These are phyloP conservation scores for Hygrocybe coccinea DNA, from an alignment of 768 basidiomycete species.

Conservation along the genomic window DNA sequence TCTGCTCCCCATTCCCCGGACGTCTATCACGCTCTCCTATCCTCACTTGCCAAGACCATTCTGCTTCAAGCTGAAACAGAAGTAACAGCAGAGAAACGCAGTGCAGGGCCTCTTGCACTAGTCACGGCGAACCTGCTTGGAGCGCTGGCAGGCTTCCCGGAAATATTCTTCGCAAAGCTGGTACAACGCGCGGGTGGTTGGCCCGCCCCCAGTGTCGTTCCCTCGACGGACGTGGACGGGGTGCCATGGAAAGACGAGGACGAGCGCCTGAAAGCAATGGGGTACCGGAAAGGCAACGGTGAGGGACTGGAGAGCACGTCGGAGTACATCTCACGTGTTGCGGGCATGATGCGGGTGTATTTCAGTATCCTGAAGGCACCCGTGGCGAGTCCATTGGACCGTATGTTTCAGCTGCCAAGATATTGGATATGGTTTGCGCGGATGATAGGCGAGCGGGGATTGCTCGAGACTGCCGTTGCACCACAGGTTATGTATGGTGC, in stretches of 20 bases:
- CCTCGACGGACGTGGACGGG: constrained; percentile 47
- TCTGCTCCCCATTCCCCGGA: constrained; percentile 26
- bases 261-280: constrained; percentile 48
- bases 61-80: constrained; percentile 92
- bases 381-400: constrained; percentile 41
- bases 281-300: constrained; percentile 41
- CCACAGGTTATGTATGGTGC: constrained; percentile 66
- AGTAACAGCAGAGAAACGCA: constrained; percentile 80
- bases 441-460: constrained; percentile 45
- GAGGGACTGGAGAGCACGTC: constrained; percentile 47
- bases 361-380: constrained; percentile 59
- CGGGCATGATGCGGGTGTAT: constrained; percentile 84
- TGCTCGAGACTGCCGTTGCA: constrained; percentile 57
- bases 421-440: constrained; percentile 73
- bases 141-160: constrained; percentile 51
- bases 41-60: constrained; percentile 84
- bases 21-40: constrained; percentile 75
- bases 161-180: constrained; percentile 79
- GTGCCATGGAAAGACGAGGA: constrained; percentile 39
- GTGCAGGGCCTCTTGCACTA: constrained; percentile 76
- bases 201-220: constrained; percentile 67
- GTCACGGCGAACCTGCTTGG: constrained; percentile 70
- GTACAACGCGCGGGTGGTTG: constrained; percentile 87
- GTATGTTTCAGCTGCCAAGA: constrained; percentile 55
- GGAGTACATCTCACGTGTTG: constrained; percentile 63